Conservation (phyloP, 2,329 filamentous ascomycete genomes). For the Aspergillus aculeatus region DNA sequence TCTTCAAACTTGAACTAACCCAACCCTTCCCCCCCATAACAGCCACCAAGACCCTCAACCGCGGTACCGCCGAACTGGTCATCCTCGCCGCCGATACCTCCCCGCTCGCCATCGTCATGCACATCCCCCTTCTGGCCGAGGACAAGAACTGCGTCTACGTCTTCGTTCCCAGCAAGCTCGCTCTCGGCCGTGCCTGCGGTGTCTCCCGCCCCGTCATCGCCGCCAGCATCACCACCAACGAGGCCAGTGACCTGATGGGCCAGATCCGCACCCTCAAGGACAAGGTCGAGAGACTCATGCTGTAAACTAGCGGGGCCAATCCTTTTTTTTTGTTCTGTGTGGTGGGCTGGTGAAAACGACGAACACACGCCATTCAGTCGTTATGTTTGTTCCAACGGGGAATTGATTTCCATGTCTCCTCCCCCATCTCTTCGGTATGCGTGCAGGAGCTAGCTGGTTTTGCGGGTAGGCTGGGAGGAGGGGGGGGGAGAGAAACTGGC, state of each 20-base stretch:
- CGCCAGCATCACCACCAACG: slow-evolving; percentile 85
- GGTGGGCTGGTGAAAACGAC: too few species aligned
- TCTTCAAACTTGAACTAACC: not conserved
- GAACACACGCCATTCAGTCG: too few species aligned
- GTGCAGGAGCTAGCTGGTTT: too few species aligned
- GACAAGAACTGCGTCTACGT: slow-evolving; percentile 71
- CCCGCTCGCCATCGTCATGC: slow-evolving; percentile 82
- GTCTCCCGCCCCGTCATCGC: slow-evolving; percentile 86
- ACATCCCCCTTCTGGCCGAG: slow-evolving; percentile 85
- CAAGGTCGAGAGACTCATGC: slow-evolving; percentile 93
- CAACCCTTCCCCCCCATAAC: not conserved
- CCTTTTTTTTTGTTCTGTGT: too few species aligned
- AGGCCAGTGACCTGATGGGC: slow-evolving; percentile 79
- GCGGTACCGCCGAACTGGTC: slow-evolving; percentile 85
- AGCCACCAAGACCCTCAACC: slow-evolving; percentile 83
- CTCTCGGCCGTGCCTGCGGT: slow-evolving; percentile 84
- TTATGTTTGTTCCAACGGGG: too few species aligned
- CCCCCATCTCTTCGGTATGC: too few species aligned
- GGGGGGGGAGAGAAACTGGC: too few species aligned
- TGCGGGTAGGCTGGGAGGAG: too few species aligned
- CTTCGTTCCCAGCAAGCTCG: slow-evolving; percentile 74
- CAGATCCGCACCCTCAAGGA: slow-evolving; percentile 89
- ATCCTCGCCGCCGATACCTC: slow-evolving; percentile 85
- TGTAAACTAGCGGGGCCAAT: slow-evolving; percentile 54
- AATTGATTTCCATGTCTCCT: too few species aligned